phyloP scores from a whole-genome alignment of 1,284 basidiomycete genomes.

The Ceratobasidium sp. region DNA sequence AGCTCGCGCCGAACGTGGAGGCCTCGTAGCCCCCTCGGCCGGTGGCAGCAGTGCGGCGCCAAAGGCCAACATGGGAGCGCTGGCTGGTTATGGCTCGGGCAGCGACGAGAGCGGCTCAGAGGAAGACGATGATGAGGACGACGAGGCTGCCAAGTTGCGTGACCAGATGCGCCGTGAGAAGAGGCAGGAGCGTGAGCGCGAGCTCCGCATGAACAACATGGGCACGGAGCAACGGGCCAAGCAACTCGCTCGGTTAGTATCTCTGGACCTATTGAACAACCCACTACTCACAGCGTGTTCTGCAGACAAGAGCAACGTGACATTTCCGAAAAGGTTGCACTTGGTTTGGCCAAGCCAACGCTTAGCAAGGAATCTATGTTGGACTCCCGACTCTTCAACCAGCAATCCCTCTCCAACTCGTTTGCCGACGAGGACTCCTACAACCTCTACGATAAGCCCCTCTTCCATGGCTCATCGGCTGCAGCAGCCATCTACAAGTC shows the following conservation, averaged over 20 bases:
- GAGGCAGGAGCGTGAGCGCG: constrained; percentile 90
- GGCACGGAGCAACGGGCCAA: constrained; percentile 95
- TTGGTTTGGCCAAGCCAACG: constrained; percentile 96
- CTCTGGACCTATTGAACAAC: neutral
- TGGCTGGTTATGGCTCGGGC: constrained; percentile 87
- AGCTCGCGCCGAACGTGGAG: constrained; percentile 91
- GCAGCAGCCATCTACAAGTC: constrained; percentile 98
- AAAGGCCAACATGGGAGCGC: constrained; percentile 68
- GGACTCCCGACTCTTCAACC: constrained; percentile 97
- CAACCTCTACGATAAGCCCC: constrained; percentile 91
- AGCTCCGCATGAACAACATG: constrained; percentile 99
- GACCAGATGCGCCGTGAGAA: constrained; percentile 93
- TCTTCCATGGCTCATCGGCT: constrained; percentile 95
- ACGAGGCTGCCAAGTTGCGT: constrained; percentile 83
- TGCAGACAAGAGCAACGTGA: constrained; percentile 81
- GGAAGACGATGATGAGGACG: constrained; percentile 69
- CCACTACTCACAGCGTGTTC: neutral
- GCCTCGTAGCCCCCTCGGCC: constrained; percentile 58
- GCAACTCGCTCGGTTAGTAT: constrained; percentile 75
- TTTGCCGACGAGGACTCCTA: constrained; percentile 95
- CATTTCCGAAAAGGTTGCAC: constrained; percentile 98
- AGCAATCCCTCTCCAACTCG: constrained; percentile 79
- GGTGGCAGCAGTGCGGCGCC: constrained; percentile 46
- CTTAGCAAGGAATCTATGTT: constrained; percentile 95
- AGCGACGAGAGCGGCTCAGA: constrained; percentile 53